Base-by-base conservation (phyloP, 805 yeast genomes). In the Tetrapisispora taiwanensis region DNA sequence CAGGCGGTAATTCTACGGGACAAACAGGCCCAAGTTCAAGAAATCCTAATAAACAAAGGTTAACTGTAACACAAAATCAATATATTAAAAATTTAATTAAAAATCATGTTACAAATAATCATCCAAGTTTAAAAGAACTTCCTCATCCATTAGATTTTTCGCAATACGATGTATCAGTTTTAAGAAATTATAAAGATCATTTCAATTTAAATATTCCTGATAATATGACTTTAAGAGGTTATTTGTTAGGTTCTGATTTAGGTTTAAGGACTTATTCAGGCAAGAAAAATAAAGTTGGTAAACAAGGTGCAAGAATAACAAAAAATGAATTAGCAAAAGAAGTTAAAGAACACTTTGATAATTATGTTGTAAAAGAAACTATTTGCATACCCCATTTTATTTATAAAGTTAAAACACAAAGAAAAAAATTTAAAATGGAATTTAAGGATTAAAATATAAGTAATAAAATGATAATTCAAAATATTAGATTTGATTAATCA, bases 341-440 rank as follows among this genome's bases (percentile, higher is more conserved):
- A 22, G 78, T 80, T 22, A 81, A 78, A 62, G 74, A 73, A 44
- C 97, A 90, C 62, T 86, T 89, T 53, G 54, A 72, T 50, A 53
- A 64, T 8, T 71, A 70, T 38, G 72, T 75, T 12, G 78, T 79
- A 3, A 79, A 84, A 53, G 98, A 90, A 57, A 78, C 81, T 46
- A 97, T 90, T 54, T 78, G 84, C 28, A 79, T 90, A 33, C 86
- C 95, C 31, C 88, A 84, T 55, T 92, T 90, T 59, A 70, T 92
- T 44, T 92, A 90, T 66, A 81, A 84, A 54, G 88, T 86, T 43
- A 79, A 78, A 56, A 81, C 86, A 56, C 85, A 84, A 54, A 72
- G 71, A 47, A 66, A 64, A 56, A 71, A 64, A 28, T 70, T 69
- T 53, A 66, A 59, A 46, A 55, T 69, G 63, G 67, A 63, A 42